phyloP scores from a whole-genome alignment of 1,284 basidiomycete species.

The Apiotrichum porosum region DNA sequence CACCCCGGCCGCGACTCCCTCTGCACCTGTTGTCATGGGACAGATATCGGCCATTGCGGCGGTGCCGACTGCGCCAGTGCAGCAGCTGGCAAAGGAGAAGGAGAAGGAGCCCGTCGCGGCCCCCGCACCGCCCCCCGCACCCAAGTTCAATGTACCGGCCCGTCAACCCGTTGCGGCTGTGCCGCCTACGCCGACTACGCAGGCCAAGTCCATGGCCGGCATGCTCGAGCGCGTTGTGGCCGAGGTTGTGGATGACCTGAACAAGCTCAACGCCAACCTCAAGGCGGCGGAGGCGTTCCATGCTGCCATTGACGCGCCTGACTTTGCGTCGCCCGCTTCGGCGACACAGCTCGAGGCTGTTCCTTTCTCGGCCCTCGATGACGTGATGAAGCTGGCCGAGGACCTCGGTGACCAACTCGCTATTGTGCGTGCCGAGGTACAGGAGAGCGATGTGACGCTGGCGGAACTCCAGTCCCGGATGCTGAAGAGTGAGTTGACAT shows the following conservation, averaged over 20 bases:
- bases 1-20: not conserved
- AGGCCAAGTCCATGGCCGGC: conserved; percentile 25
- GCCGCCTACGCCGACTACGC: conserved; percentile 30
- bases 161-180: conserved; percentile 33
- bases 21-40: too few species aligned
- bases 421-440: conserved; percentile 26
- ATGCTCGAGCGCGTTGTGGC: conserved; percentile 42
- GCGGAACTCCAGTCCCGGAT: conserved; percentile 49
- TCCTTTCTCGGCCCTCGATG: conserved; percentile 32
- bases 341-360: conserved; percentile 26
- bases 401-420: conserved; percentile 29
- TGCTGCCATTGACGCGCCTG: conserved; percentile 15
- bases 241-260: conserved; percentile 43
- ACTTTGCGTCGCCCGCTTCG: conserved; percentile 19
- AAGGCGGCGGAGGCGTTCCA: conserved; percentile 31
- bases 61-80: too few species aligned
- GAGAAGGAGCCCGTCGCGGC: not conserved
- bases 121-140: not conserved
- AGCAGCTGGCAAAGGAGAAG: too few species aligned
- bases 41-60: too few species aligned
- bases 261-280: conserved; percentile 40
- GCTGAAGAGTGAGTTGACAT: conserved; percentile 48
- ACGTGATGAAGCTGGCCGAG: conserved; percentile 26
- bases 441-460: conserved; percentile 38
- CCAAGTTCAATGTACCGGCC: conserved; percentile 21